A percentile compares a stretch with the other conserved stretches of the same genome.
These are phyloP conservation scores for Arabis alpina DNA, from an alignment of 345 rosid species.

Conservation along the genomic window DNA sequence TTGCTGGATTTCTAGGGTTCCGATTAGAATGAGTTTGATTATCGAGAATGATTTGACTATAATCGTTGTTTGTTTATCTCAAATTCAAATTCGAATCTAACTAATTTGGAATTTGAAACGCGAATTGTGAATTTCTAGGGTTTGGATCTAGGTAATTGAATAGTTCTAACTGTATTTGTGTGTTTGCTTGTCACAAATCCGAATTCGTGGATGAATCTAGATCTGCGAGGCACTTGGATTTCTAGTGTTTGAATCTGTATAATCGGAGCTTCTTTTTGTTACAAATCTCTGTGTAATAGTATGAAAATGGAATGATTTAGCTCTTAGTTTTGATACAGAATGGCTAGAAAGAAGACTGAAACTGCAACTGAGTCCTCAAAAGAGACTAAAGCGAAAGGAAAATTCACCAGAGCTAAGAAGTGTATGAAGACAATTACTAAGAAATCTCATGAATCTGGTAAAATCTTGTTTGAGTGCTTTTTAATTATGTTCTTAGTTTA, in stretches of 20 bases:
- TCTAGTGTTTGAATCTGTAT: conserved; percentile 14
- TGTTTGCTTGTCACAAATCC: no score
- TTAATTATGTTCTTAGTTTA: no score
- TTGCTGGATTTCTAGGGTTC: conserved; percentile 34
- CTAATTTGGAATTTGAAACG: background rate
- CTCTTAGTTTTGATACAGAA: conserved; percentile 30
- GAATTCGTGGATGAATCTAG: conserved; percentile 2
- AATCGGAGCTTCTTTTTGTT: background rate
- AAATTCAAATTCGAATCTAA: background rate
- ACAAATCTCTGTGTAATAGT: background rate
- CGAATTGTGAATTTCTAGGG: conserved; percentile 18
- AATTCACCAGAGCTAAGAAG: conserved; percentile 30
- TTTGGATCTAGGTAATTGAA: conserved; percentile 7
- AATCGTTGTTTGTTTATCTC: background rate
- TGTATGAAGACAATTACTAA: conserved; percentile 31
- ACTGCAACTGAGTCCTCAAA: conserved; percentile 22
- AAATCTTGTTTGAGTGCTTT: background rate
- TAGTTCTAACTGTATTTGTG: no score
- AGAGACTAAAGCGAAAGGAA: conserved; percentile 32
- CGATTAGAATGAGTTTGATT: background rate
- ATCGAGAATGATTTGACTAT: background rate
- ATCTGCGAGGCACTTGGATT: conserved; percentile 14
- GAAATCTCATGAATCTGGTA: conserved; percentile 33
- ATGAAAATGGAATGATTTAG: background rate
- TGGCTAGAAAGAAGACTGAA: conserved; percentile 39